Conservation (phyloP, 176 grass and related monocot species). For the Pharus latifolius region DNA sequence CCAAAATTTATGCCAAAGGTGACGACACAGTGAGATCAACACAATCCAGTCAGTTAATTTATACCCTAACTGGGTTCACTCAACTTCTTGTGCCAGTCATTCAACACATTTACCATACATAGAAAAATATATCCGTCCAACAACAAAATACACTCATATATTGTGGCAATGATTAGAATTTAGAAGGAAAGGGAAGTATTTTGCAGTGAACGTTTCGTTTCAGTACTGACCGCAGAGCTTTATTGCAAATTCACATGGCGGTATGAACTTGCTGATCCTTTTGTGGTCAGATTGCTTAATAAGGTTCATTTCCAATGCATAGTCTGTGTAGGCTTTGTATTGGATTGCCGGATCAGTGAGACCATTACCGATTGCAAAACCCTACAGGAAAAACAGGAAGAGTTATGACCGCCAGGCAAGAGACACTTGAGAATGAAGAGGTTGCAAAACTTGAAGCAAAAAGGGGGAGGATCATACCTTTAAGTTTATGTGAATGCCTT, state of each 20-base stretch:
- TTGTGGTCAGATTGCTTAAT: slow-evolving; percentile 74
- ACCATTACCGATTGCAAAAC: slow-evolving; percentile 92
- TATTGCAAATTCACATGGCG: slow-evolving; percentile 69
- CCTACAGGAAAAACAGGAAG: slow-evolving; percentile 27
- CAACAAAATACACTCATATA: background rate
- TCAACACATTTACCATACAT: background rate
- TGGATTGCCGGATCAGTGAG: slow-evolving; percentile 92
- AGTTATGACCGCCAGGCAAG: background rate
- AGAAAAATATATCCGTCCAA: background rate
- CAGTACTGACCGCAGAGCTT: slow-evolving; percentile 65
- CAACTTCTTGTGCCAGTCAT: background rate
- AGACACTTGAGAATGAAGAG: background rate
- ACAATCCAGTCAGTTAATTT: background rate
- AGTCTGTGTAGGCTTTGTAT: slow-evolving; percentile 97
- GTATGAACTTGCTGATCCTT: slow-evolving; percentile 78
- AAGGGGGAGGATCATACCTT: slow-evolving; percentile 37
- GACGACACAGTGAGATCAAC: too few species aligned
- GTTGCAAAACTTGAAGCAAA: background rate
- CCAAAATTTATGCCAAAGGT: background rate
- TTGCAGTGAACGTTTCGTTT: background rate
- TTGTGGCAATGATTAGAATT: background rate
- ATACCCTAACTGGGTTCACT: background rate
- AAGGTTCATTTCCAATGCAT: slow-evolving; percentile 75
- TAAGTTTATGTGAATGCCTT: slow-evolving; percentile 87
- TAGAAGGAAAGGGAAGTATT: background rate